phyloP scores from a whole-genome alignment of 2,329 filamentous ascomycete species.

The Leptographium galeiforme region DNA sequence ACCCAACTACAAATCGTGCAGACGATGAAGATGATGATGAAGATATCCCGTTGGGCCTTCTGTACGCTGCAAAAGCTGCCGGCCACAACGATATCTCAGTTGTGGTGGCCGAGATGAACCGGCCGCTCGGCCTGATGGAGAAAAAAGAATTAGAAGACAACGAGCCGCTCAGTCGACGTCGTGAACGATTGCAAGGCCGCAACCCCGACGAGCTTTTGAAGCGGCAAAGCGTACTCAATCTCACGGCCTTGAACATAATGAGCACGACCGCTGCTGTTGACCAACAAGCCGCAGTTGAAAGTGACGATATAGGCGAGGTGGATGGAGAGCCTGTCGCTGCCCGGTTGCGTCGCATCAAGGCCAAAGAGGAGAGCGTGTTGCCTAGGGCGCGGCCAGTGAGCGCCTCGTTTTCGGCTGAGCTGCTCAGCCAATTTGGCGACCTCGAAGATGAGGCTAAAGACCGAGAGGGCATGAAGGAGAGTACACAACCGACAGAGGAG shows the following conservation, averaged over 20 bases:
- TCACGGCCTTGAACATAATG: conserved; percentile 15
- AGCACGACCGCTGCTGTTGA: conserved; percentile 8
- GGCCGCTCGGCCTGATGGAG: conserved; percentile 65
- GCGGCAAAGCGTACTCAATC: conserved; percentile 30
- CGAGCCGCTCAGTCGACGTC: conserved; percentile 69
- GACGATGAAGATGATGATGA: conserved; percentile 59
- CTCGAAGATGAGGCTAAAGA: conserved; percentile 25
- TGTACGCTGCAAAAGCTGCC: conserved; percentile 53
- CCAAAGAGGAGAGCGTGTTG: conserved; percentile 35
- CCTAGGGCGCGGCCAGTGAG: conserved; percentile 47
- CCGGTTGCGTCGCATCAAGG: conserved; percentile 50
- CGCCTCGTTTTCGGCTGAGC: conserved; percentile 52
- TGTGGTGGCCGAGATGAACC: conserved; percentile 40
- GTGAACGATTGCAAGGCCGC: conserved; percentile 59
- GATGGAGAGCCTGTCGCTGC: conserved; percentile 56
- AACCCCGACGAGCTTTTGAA: conserved; percentile 23
- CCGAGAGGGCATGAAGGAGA: conserved; percentile 11
- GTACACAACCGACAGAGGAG: conserved; percentile 28
- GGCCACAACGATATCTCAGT: conserved; percentile 30
- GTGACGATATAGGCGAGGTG: conserved; percentile 28
- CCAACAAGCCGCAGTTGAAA: conserved; percentile 13
- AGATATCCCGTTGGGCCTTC: conserved; percentile 75
- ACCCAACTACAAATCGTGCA: conserved; percentile 34
- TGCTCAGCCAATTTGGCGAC: conserved; percentile 51
- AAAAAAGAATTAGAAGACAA: conserved; percentile 80